Conservation (phyloP, 2,329 filamentous ascomycete genomes). For the Aspergillus proliferans region DNA sequence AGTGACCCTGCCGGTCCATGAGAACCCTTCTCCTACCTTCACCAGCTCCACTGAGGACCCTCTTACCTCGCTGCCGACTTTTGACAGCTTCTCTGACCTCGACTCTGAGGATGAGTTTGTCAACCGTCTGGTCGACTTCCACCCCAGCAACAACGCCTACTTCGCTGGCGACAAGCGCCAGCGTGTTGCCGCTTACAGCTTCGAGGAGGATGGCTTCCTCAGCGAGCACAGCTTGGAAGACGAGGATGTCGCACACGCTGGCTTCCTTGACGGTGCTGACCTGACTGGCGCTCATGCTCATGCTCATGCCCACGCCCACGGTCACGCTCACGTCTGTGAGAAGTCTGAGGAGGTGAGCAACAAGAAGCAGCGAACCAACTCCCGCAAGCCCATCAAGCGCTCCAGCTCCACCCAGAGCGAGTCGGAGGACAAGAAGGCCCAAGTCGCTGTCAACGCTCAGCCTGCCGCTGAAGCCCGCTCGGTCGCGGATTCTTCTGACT, state of each 20-base stretch:
- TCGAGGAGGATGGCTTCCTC: constrained; percentile 72
- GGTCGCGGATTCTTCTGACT: constrained; percentile 41
- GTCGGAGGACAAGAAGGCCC: constrained; percentile 24
- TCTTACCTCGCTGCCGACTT: constrained; percentile 60
- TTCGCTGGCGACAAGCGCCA: constrained; percentile 64
- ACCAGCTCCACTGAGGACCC: constrained; percentile 42
- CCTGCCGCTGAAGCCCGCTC: constrained; percentile 33
- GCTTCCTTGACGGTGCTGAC: constrained; percentile 50
- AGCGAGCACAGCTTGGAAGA: constrained; percentile 70
- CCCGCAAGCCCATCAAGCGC: constrained; percentile 33
- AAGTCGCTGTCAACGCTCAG: constrained; percentile 29
- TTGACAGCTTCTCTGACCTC: constrained; percentile 82
- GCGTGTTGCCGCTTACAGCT: constrained; percentile 62
- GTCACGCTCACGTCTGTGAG: constrained; percentile 38
- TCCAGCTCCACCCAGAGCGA: constrained; percentile 22
- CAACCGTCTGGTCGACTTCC: constrained; percentile 66
- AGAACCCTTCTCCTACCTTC: constrained; percentile 33
- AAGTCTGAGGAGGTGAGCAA: constrained; percentile 36
- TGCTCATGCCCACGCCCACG: constrained; percentile 19
- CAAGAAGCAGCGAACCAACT: constrained; percentile 45
- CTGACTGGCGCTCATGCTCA: background rate
- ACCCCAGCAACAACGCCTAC: constrained; percentile 52
- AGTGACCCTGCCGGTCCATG: constrained; percentile 32
- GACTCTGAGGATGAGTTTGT: constrained; percentile 87
- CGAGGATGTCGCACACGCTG: constrained; percentile 58